A percentile compares a stretch with the other conserved stretches of the same genome.
phyloP scores from a whole-genome alignment of 2,329 filamentous ascomycete species.

The Orbilia oligospora region DNA sequence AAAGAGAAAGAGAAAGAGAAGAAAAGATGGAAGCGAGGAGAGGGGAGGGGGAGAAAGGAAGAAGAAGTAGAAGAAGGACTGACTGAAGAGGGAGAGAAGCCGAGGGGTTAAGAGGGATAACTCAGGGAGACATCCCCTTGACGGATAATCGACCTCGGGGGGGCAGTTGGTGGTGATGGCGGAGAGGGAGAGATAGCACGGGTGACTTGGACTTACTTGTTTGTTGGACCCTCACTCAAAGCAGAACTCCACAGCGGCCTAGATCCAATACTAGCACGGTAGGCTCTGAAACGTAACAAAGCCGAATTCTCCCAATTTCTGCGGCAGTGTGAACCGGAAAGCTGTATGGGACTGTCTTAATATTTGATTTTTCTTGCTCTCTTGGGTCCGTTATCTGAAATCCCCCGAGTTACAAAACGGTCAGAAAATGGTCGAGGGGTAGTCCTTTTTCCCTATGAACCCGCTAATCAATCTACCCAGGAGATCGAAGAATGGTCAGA shows the following conservation, averaged over 20 bases:
- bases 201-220: constrained; percentile 59
- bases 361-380: constrained; percentile 41
- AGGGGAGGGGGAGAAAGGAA: constrained; percentile 62
- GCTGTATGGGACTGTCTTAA: constrained; percentile 54
- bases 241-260: constrained; percentile 58
- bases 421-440: constrained; percentile 56
- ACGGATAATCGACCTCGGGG: constrained; percentile 44
- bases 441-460: constrained; percentile 51
- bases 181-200: constrained; percentile 64
- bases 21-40: constrained; percentile 42
- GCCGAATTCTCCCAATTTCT: constrained; percentile 64
- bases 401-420: constrained; percentile 60
- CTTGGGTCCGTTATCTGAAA: constrained; percentile 60
- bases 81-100: constrained; percentile 61
- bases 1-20: constrained; percentile 29
- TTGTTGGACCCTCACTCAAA: constrained; percentile 49
- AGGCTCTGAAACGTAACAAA: constrained; percentile 62
- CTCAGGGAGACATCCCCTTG: constrained; percentile 52
- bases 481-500: constrained; percentile 50
- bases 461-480: constrained; percentile 60
- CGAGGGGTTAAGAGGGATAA: constrained; percentile 62
- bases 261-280: constrained; percentile 50
- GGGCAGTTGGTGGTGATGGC: constrained; percentile 63
- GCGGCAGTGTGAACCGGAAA: constrained; percentile 62
- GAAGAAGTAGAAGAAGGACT: constrained; percentile 62